Conservation (phyloP, 2,329 filamentous ascomycete species). For the Hortaea sp. region DNA sequence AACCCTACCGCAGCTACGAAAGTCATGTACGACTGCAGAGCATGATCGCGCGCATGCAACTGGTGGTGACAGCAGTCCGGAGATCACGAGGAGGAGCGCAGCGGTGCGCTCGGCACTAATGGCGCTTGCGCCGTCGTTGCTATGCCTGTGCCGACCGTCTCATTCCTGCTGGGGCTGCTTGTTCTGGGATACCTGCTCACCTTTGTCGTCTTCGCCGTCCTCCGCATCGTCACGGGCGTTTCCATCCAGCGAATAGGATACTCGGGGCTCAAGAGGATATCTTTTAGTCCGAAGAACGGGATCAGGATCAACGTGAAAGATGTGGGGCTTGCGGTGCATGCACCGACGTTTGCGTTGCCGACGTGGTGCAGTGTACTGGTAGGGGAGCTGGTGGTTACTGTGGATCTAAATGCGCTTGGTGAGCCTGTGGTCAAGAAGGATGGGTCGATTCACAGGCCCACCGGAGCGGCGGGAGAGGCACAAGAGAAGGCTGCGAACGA, state of each 20-base stretch:
- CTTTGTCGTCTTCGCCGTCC: slow-evolving; percentile 84
- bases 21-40: not conserved
- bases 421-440: slow-evolving; percentile 8
- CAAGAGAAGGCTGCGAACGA: slow-evolving; percentile 8
- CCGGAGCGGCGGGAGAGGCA: not conserved
- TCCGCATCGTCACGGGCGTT: slow-evolving; percentile 84
- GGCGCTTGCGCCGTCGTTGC: slow-evolving; percentile 10
- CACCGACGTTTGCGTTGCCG: slow-evolving; percentile 91
- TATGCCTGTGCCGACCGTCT: slow-evolving; percentile 38
- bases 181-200: slow-evolving; percentile 82
- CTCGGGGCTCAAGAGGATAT: slow-evolving; percentile 79
- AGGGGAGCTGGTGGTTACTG: slow-evolving; percentile 71
- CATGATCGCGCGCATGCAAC: not conserved
- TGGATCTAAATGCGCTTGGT: slow-evolving; percentile 61
- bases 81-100: not conserved
- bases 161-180: slow-evolving; percentile 76
- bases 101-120: slow-evolving; percentile 8
- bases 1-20: not conserved
- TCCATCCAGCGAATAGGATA: slow-evolving; percentile 95
- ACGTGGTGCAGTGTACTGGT: slow-evolving; percentile 91
- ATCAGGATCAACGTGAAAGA: slow-evolving; percentile 82
- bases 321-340: slow-evolving; percentile 77
- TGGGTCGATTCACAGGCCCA: slow-evolving; percentile 4
- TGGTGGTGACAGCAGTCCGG: not conserved
- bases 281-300: slow-evolving; percentile 82